These are phyloP conservation scores for Ceraceosorus guamensis DNA, from an alignment of 1,284 basidiomycete genomes.

Conservation along the genomic window DNA sequence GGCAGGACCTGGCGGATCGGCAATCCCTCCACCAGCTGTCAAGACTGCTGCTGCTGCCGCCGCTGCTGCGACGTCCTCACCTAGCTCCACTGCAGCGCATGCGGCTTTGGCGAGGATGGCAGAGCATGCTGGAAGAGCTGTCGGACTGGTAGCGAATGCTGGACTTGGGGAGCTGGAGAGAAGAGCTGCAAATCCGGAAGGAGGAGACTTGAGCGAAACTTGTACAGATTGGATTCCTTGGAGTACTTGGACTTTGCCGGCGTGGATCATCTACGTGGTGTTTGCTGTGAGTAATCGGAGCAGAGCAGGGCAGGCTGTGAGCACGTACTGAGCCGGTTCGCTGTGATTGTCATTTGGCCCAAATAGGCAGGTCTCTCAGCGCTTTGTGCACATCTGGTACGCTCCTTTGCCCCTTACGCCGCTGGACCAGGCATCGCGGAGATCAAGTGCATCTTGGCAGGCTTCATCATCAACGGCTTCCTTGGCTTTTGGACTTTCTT, in stretches of 20 bases:
- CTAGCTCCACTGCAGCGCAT: no score
- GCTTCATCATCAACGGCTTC: slow-evolving; percentile 94
- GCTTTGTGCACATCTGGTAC: slow-evolving; percentile 70
- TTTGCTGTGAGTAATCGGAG: slow-evolving; percentile 58
- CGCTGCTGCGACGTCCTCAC: neutral
- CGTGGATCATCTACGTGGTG: slow-evolving; percentile 75
- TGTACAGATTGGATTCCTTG: slow-evolving; percentile 92
- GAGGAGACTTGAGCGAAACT: slow-evolving; percentile 53
- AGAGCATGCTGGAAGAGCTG: neutral
- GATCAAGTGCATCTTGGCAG: slow-evolving; percentile 96
- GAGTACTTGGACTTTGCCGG: slow-evolving; percentile 69
- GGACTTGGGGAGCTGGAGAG: neutral
- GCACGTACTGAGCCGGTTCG: neutral
- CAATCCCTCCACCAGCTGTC: slow-evolving; percentile 19
- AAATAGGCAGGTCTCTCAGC: slow-evolving; percentile 1
- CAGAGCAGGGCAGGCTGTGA: neutral
- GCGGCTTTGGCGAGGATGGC: neutral
- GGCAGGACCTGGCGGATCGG: slow-evolving; percentile 34
- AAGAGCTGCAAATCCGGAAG: neutral
- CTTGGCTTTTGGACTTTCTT: slow-evolving; percentile 78
- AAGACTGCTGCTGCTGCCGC: slow-evolving; percentile 18
- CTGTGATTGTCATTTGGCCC: neutral
- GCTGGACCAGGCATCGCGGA: slow-evolving; percentile 98
- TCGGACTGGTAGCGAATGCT: neutral
- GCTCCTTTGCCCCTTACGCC: slow-evolving; percentile 82